Conservation (phyloP, 1,284 basidiomycete species). For the Moesziomyces globuligerus region DNA sequence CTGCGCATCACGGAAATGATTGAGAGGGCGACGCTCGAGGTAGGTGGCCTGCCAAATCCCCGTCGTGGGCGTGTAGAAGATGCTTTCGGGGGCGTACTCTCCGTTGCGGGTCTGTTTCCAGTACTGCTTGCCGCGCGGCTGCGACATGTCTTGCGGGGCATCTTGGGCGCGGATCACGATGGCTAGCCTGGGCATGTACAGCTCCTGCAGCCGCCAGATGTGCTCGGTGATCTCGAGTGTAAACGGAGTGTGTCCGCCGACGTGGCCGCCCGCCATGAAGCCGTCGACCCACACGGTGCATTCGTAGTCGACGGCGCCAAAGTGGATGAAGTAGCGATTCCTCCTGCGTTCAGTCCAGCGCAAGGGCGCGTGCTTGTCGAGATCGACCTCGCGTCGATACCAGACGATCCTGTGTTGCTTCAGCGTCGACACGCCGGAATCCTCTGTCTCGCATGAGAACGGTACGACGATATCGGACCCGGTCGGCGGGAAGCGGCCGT, state of each 20-base stretch:
- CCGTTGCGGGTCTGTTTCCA: conserved; percentile 35
- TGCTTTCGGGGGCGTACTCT: conserved; percentile 27
- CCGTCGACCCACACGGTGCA: conserved; percentile 40
- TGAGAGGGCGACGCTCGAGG: conserved; percentile 29
- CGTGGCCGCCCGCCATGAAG: conserved; percentile 18
- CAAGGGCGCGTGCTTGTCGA: background rate
- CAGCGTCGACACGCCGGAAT: conserved; percentile 12
- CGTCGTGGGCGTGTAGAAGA: conserved; percentile 52
- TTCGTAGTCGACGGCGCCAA: conserved; percentile 54
- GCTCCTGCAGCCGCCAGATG: background rate
- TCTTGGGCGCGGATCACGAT: conserved; percentile 38
- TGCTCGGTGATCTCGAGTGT: conserved; percentile 36
- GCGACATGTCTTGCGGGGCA: conserved; percentile 34
- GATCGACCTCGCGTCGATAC: conserved; percentile 10
- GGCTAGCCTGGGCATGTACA: no score
- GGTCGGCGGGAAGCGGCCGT: background rate
- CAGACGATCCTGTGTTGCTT: conserved; percentile 20
- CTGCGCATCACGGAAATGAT: conserved; percentile 15
- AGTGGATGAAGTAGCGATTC: conserved; percentile 31
- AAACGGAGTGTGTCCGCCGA: conserved; percentile 34
- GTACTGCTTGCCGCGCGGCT: conserved; percentile 52
- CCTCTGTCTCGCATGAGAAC: conserved; percentile 21
- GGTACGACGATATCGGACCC: conserved; percentile 24
- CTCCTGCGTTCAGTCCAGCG: background rate
- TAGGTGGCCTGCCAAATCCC: conserved; percentile 52